Evolutionary conservation across 768 basidiomycete genomes (phyloP).

Genomic region (Tephrocybe sp.): DNA sequence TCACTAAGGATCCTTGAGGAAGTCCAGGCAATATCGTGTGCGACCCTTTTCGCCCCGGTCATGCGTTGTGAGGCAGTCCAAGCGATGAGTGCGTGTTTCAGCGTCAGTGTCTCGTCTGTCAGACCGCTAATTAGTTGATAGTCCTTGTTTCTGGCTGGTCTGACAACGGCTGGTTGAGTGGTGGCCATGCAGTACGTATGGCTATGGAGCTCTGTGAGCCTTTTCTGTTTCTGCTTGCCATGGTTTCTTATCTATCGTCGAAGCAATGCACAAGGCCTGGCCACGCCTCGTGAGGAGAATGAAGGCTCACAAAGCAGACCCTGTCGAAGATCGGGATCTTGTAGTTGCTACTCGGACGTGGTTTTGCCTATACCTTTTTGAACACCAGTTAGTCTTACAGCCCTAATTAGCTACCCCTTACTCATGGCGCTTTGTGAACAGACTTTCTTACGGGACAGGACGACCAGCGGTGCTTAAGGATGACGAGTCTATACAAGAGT

Average conservation of each 20-base stretch:
- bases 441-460: constrained; percentile 93
- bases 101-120: not conserved
- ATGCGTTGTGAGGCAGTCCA: constrained; percentile 86
- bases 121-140: constrained; percentile 27
- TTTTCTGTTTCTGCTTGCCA: not conserved
- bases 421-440: constrained; percentile 26
- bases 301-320: constrained; percentile 59
- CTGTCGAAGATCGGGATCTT: constrained; percentile 70
- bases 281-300: constrained; percentile 78
- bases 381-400: constrained; percentile 74
- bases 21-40: constrained; percentile 81
- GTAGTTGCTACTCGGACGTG: constrained; percentile 84
- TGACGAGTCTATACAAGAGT: constrained; percentile 86
- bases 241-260: not conserved
- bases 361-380: constrained; percentile 93
- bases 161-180: constrained; percentile 93
- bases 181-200: constrained; percentile 96
- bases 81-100: constrained; percentile 77
- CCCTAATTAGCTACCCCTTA: not conserved
- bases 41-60: constrained; percentile 86
- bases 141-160: constrained; percentile 94
- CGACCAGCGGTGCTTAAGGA: constrained; percentile 91
- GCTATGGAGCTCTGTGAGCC: constrained; percentile 87
- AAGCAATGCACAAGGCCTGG: constrained; percentile 93
- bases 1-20: constrained; percentile 78